A percentile compares a stretch with the other conserved stretches of the same genome.
Conservation (phyloP, 257 asterid species). For the Capsicum chinense region DNA sequence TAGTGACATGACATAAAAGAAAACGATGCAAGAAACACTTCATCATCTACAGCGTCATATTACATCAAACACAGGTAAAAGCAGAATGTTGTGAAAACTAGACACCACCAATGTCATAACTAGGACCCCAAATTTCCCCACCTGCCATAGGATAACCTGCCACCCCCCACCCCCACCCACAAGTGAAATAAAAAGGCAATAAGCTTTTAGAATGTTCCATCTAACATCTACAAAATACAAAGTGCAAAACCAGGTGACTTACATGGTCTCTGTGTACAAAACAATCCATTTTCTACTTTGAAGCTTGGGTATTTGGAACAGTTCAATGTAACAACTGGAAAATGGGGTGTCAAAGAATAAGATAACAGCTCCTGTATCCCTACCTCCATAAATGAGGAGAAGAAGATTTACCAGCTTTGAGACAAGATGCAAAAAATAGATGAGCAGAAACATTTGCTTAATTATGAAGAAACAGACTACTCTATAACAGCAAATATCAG, state of each 20-base stretch:
- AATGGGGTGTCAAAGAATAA: not conserved
- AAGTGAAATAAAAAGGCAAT: not conserved
- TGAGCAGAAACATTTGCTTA: slow-evolving; percentile 10
- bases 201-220: not conserved
- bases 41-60: not conserved
- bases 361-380: slow-evolving; percentile 7
- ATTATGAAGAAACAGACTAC: not conserved
- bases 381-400: slow-evolving; percentile 18
- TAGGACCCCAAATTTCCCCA: slow-evolving; percentile 11
- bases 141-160: not conserved
- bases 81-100: slow-evolving; percentile 5
- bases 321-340: not conserved
- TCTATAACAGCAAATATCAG: slow-evolving; percentile 11
- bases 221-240: slow-evolving; percentile 1
- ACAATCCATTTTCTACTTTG: slow-evolving; percentile 12
- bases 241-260: slow-evolving; percentile 11
- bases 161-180: not conserved
- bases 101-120: slow-evolving; percentile 13
- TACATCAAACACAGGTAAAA: slow-evolving; percentile 1
- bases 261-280: not conserved
- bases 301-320: slow-evolving; percentile 16
- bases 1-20: slow-evolving; percentile 14
- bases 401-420: slow-evolving; percentile 19
- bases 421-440: not conserved
- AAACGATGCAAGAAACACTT: not conserved